Conservation (phyloP, 768 basidiomycete species). For the Clitopilus hobsonii region DNA sequence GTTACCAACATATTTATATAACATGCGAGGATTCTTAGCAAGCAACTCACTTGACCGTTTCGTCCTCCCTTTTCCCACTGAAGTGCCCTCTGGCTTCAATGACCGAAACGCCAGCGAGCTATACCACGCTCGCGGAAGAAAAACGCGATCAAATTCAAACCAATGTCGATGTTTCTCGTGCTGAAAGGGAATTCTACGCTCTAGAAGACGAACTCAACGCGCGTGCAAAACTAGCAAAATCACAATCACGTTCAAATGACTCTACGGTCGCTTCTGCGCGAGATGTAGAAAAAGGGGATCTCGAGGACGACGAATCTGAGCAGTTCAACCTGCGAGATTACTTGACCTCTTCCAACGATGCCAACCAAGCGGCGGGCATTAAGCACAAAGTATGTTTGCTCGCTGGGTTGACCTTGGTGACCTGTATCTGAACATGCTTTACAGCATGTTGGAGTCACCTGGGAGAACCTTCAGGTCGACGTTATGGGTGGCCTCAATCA, state of each 20-base stretch:
- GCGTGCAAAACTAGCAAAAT: neutral
- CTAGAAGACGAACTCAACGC: neutral
- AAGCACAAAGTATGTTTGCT: slow-evolving; percentile 48
- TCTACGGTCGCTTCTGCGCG: neutral
- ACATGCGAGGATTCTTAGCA: neutral
- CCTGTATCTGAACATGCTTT: neutral
- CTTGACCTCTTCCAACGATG: slow-evolving; percentile 61
- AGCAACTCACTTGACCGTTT: too few species aligned
- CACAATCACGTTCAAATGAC: neutral
- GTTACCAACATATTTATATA: neutral
- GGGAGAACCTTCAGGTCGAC: slow-evolving; percentile 64
- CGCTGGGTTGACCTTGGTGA: neutral
- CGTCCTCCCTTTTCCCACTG: neutral
- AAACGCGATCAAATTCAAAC: neutral
- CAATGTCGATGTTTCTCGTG: neutral
- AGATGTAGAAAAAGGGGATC: slow-evolving; percentile 10
- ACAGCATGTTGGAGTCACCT: slow-evolving; percentile 67
- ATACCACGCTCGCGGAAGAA: slow-evolving; percentile 1
- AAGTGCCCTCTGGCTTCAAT: neutral
- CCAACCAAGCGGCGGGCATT: slow-evolving; percentile 62
- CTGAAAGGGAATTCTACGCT: neutral
- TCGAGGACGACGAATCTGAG: slow-evolving; percentile 22
- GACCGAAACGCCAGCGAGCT: neutral
- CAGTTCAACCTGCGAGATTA: slow-evolving; percentile 67
- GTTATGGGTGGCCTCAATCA: slow-evolving; percentile 50